A percentile compares a stretch with the other conserved stretches of the same genome.
These are phyloP conservation scores for Exophiala sp. DNA, from an alignment of 2,329 filamentous ascomycete species.

Conservation along the genomic window DNA sequence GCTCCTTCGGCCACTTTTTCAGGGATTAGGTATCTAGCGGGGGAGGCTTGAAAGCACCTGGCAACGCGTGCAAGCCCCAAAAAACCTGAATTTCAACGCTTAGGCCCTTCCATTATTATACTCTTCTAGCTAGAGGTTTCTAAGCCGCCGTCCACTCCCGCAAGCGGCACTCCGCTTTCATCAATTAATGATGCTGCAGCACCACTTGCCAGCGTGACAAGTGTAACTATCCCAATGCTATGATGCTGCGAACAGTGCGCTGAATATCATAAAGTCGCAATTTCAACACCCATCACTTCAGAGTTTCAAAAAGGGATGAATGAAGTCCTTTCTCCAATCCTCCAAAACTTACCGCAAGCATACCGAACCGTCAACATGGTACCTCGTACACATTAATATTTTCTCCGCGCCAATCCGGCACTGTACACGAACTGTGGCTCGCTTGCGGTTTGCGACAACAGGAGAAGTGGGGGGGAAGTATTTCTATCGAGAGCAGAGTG, in stretches of 20 bases:
- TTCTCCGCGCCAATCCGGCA: too few species aligned
- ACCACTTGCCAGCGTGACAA: too few species aligned
- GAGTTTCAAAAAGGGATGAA: neutral
- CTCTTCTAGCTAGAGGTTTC: neutral
- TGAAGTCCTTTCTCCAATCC: neutral
- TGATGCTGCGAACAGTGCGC: neutral
- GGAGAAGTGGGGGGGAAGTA: too few species aligned
- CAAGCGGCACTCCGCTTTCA: slow-evolving; percentile 10
- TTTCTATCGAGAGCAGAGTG: too few species aligned
- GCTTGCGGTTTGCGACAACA: too few species aligned
- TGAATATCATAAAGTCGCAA: neutral
- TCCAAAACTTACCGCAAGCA: neutral
- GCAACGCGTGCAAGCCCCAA: neutral
- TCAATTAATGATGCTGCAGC: neutral
- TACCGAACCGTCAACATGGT: neutral
- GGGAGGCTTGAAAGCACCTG: neutral
- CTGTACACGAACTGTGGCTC: too few species aligned
- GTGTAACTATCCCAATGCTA: neutral
- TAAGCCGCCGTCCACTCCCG: slow-evolving; percentile 5
- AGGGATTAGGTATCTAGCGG: neutral
- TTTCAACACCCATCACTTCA: too few species aligned
- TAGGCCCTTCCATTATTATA: slow-evolving; percentile 5
- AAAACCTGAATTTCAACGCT: slow-evolving; percentile 39
- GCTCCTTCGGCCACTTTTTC: neutral
- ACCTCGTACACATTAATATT: too few species aligned